Conservation (phyloP, 805 yeast genomes). For the Blastobotrys robertii region DNA sequence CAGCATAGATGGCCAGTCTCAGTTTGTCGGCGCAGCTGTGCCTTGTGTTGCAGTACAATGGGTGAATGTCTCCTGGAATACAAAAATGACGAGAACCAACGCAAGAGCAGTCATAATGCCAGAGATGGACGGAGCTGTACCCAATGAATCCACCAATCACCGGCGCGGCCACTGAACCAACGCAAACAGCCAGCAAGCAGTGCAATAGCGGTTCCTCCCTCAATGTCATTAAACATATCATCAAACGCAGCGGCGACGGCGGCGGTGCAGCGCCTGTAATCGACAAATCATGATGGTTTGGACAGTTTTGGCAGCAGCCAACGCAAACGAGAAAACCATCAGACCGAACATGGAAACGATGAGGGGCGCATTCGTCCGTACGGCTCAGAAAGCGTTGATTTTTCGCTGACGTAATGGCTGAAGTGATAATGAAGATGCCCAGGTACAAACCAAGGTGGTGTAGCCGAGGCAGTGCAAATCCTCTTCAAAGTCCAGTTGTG, state of each 20-base stretch:
- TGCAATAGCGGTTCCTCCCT: conserved; percentile 69
- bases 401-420: conserved; percentile 42
- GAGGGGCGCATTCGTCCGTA: conserved; percentile 59
- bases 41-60: conserved; percentile 56
- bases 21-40: conserved; percentile 55
- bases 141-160: conserved; percentile 63
- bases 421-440: conserved; percentile 79
- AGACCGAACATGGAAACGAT: conserved; percentile 48
- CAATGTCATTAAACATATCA: conserved; percentile 57
- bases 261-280: conserved; percentile 79
- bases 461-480: conserved; percentile 39
- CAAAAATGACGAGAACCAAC: conserved; percentile 32
- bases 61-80: conserved; percentile 61
- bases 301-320: conserved; percentile 64
- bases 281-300: conserved; percentile 72
- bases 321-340: conserved; percentile 55
- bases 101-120: conserved; percentile 50
- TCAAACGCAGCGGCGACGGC: conserved; percentile 83
- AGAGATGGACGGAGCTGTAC: conserved; percentile 45
- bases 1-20: conserved; percentile 78
- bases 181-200: conserved; percentile 63
- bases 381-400: conserved; percentile 66
- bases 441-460: conserved; percentile 44
- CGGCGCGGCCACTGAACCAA: conserved; percentile 79
- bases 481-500: conserved; percentile 56